Base-by-base conservation (phyloP, 257 asterid species). In the Solanum habrochaites region DNA sequence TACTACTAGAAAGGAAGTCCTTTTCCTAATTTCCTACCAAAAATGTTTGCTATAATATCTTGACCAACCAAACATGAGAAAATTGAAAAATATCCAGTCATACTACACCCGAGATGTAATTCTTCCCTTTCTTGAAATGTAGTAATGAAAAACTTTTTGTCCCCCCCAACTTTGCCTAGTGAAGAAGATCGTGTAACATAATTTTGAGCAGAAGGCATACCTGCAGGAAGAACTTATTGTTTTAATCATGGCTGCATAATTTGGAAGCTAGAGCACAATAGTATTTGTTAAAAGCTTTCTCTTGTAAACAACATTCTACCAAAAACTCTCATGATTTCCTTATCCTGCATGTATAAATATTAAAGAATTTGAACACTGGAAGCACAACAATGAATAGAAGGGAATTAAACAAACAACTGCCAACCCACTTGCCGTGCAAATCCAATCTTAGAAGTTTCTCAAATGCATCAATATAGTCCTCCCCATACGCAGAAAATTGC, bases 211-310 rank as follows among this genome's bases (percentile, higher is more conserved):
- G 85, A 71, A 85, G 60, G 29, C 45, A 15, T 86, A 97, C 99
- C 99, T 95, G 98, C 90, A 97, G 91, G 67, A 98, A 94, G 87
- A 94, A 94, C 93, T 94, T 95, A 93, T 94, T 97, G 94, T 97
- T 95, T 89, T 95, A 94, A 91, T 94, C 97, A 85, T 94, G 94
- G 90, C 94, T 92, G 88, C 99, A 97, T 85, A 97, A 89, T 92
- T 94, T 95, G 89, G 97, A 89, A 69, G 98, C 99, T 58, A 97
- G 98, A 89, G 93, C 89, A 85, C 98, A 93, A 64, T 95, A 97
- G 89, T 97, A 97, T 86, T 95, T 95, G 89, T 97, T 97, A 87
- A 97, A 97, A 77, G 93, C 93, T 91, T 92, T 93, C 94, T 97
- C 99, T 88, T 95, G 98, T 83, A 95, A 92, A 90, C 99, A 95